Base-by-base conservation (phyloP, 1,284 basidiomycete species). In the Trichosporon sp. region DNA sequence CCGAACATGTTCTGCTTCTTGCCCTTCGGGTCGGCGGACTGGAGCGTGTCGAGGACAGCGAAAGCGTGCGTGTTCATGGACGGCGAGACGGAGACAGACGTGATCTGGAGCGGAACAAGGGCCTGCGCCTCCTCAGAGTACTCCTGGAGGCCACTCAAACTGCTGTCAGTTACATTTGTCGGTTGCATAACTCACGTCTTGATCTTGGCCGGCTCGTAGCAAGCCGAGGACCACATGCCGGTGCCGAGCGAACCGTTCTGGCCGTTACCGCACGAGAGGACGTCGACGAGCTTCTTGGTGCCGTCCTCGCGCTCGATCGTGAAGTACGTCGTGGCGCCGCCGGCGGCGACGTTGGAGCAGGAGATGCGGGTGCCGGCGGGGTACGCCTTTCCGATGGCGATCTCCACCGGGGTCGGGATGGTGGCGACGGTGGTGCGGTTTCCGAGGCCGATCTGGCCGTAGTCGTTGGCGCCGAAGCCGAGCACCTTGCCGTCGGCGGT, bases 401-500 rank as follows among this genome's bases (percentile, higher is more conserved):
- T 88, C 81, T 98, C 95, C 5, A 92, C 93, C 0, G 95, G 95
- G 1, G 92, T 87, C 2, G 88, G 89, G 69, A 98, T 90, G 4
- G 88, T 87, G 62, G 92, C 89, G 66, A 92, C 83, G 5, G 87
- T 86, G 18, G 91, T 85, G 67, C 87, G 86, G 8, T 86, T 83
- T 2, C 94, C 94, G 23, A 98, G 85, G 9, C 93, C 94, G 63
- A 93, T 86, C 82, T 95, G 93, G 47, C 92, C 92, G 73, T 86
- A 90, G 72, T 91, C 89, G 79, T 95, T 95, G 0, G 91, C 91
- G 62, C 93, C 93, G 88, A 91, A 95, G 0, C 89, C 92, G n/a
- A 98, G 87, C 3, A 96, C 92, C 58, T 89, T 85, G 1, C 93
- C 94, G 7, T 86, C 84, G 3, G 84, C 76, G 6, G 92, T 90